These are phyloP conservation scores for Dactylonectria estremocensis DNA, from an alignment of 2,329 filamentous ascomycete species.

Conservation along the genomic window DNA sequence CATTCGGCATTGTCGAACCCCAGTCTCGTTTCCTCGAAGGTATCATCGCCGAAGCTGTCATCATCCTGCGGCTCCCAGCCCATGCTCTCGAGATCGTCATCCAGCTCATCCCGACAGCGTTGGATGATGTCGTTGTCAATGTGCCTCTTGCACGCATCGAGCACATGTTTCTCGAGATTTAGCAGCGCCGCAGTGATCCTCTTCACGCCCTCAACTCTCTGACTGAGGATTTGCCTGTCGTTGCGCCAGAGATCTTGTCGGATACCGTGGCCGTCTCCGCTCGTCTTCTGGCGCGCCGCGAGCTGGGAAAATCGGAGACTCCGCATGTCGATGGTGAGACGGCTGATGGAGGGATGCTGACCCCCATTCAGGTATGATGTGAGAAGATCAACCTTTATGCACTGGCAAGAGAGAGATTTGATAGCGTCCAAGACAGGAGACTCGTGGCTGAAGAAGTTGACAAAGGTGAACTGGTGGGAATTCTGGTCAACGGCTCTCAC, in stretches of 20 bases:
- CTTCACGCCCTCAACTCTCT: not conserved
- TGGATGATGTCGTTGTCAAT: not conserved
- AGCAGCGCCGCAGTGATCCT: not conserved
- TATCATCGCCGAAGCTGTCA: not conserved
- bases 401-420: constrained; percentile 52
- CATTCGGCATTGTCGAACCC: not conserved
- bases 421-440: constrained; percentile 53
- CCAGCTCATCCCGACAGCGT: not conserved
- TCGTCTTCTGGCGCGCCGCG: constrained; percentile 14
- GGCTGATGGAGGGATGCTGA: not conserved
- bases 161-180: not conserved
- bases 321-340: constrained; percentile 30
- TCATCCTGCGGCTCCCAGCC: not conserved
- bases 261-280: constrained; percentile 1
- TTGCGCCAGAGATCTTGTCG: not conserved
- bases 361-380: constrained; percentile 40
- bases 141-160: not conserved
- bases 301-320: constrained; percentile 34
- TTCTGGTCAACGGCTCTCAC: too few relatives aligned
- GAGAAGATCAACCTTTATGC: constrained; percentile 55
- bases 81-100: not conserved
- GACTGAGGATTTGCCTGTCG: not conserved
- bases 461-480: constrained; percentile 49
- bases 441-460: constrained; percentile 52
- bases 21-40: not conserved